phyloP scores from a whole-genome alignment of 495 filamentous ascomycete species.

The Niebla homalea region DNA sequence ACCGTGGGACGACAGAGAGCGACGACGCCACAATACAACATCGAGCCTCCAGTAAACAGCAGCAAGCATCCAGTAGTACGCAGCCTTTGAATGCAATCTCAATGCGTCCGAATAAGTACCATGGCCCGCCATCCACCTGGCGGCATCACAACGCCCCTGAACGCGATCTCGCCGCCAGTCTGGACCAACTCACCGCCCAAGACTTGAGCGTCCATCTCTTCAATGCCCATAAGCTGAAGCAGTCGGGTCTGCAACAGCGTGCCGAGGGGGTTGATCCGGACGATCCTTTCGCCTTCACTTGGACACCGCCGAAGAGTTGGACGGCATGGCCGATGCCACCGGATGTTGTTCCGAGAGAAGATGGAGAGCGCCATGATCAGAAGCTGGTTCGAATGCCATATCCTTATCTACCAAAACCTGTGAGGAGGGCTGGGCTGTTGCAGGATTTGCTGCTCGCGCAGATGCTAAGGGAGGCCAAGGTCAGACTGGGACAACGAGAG shows the following conservation, averaged over 20 bases:
- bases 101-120: slow-evolving; percentile 37
- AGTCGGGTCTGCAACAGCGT: slow-evolving; percentile 12
- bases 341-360: slow-evolving; percentile 31
- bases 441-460: slow-evolving; percentile 53
- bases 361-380: not conserved
- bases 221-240: slow-evolving; percentile 50
- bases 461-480: slow-evolving; percentile 50
- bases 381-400: not conserved
- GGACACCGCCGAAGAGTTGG: slow-evolving; percentile 44
- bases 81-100: no score
- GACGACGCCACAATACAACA: no score
- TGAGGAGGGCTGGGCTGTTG: slow-evolving; percentile 40
- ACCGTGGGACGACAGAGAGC: no score
- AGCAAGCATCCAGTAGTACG: no score
- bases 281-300: slow-evolving; percentile 17
- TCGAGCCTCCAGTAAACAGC: slow-evolving; percentile 45
- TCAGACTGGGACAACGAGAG: slow-evolving; percentile 36
- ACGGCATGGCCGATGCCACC: slow-evolving; percentile 65
- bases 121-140: slow-evolving; percentile 48
- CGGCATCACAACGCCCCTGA: slow-evolving; percentile 42
- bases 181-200: slow-evolving; percentile 41
- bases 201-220: slow-evolving; percentile 68
- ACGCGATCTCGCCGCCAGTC: slow-evolving; percentile 38
- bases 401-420: not conserved
- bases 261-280: slow-evolving; percentile 1